Percentiles rank a stretch among this genome's conserved stretches.
These are phyloP conservation scores for Diaporthe australafricana DNA, from an alignment of 2,329 filamentous ascomycete genomes.

Conservation along the genomic window DNA sequence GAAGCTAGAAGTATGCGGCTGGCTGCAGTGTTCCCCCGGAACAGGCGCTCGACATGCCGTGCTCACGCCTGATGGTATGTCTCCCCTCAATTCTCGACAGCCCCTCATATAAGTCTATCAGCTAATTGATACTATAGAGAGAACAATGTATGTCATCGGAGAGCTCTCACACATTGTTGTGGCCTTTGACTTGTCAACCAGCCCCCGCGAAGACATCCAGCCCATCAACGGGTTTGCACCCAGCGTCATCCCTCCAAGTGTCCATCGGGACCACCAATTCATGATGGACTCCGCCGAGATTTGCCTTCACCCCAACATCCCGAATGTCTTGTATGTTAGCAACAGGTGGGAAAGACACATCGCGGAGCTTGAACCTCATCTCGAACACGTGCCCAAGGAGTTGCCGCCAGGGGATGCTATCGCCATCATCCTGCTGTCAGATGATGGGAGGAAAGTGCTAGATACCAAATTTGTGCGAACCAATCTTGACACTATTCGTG, in stretches of 20 bases:
- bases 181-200: neutral
- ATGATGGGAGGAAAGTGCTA: neutral
- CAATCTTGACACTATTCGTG: neutral
- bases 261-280: neutral
- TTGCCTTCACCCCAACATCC: neutral
- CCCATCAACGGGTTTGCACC: neutral
- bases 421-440: neutral
- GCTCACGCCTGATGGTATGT: neutral
- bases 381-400: neutral
- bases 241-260: neutral
- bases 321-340: neutral
- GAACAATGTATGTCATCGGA: neutral
- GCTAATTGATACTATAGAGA: neutral
- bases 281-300: slow-evolving; percentile 21
- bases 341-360: slow-evolving; percentile 14
- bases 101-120: fast-evolving
- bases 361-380: neutral
- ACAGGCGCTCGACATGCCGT: neutral
- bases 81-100: neutral
- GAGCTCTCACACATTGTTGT: neutral
- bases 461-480: neutral
- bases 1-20: neutral
- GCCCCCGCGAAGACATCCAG: neutral
- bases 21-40: neutral
- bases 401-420: slow-evolving; percentile 4